Conservation (phyloP, 2,329 filamentous ascomycete genomes). For the Colletotrichum camelliae region DNA sequence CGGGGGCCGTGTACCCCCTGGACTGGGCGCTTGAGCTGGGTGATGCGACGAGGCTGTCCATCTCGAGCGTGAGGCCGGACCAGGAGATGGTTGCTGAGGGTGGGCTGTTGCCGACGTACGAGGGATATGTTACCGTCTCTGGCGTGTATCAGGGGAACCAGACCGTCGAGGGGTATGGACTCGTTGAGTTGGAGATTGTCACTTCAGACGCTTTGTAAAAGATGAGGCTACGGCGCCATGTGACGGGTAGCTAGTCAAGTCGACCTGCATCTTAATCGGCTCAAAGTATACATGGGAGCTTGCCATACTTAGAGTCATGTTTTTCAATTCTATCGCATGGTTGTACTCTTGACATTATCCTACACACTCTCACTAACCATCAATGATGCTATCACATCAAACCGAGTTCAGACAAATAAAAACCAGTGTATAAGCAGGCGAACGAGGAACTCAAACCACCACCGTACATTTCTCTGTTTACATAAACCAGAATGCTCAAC, state of each 20-base stretch:
- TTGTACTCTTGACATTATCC: not conserved
- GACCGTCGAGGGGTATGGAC: not conserved
- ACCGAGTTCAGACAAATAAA: fast-evolving
- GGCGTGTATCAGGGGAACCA: not conserved
- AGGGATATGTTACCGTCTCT: not conserved
- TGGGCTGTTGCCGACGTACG: not conserved
- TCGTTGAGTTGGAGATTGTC: not conserved
- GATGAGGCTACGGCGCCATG: too few species aligned
- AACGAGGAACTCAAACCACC: not conserved
- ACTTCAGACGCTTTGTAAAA: not conserved
- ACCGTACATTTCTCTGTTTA: not conserved
- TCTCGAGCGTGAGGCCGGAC: not conserved
- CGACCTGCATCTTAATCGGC: not conserved
- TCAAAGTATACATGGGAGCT: not conserved
- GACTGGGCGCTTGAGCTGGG: not conserved
- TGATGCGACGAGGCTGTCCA: not conserved
- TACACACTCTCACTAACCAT: too few species aligned
- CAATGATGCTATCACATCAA: not conserved
- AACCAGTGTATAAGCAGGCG: fast-evolving
- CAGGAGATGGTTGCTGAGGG: not conserved
- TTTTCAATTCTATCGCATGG: not conserved
- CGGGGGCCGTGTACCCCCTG: not conserved
- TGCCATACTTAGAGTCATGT: not conserved
- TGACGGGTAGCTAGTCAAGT: not conserved
- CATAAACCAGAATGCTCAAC: not conserved